Evolutionary conservation across 1,284 basidiomycete genomes (phyloP), one percentile per base, ranked within the genome.

Genomic region (Volvariella surrecta): DNA sequence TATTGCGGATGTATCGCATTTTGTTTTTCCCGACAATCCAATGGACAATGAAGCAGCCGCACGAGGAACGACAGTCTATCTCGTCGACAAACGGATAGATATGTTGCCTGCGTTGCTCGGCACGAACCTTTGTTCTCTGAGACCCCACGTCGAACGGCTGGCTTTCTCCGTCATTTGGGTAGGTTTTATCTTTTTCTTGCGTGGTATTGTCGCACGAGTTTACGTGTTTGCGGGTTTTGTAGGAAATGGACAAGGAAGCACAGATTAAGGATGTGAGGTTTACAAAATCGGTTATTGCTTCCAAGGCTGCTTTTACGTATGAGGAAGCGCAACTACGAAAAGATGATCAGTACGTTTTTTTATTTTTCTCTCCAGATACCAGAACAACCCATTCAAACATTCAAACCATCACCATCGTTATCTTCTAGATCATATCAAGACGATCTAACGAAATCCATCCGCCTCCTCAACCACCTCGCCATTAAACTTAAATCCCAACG

Each of bases 91-190:
- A 65, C 86, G 96, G 31, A 95, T 99, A 45, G 96, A 99, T 67
- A 99, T 99, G 96, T 73, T 99, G 43, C 96, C 96, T 0, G 74
- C 86, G 13, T 70, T 99, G 7, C 74, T 99, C 7, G 96, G 96
- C 1, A 99, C 96, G 1, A 99, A 99, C 55, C 67, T 99, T 4
- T 99, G 96, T 60, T 97, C 93, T 1, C 70, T 99, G 37, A 71
- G 95, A 32, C 93, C 95, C 0, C 78, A 87, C 55, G 95, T 99
- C 2, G 96, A 99, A 65, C 74, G 96, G 30, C 66, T 99, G 22
- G 96, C 96, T 0, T 99, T 99, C 61, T 94, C 91, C 0, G 89
- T 84, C 3, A 89, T 99, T 39, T 99, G 96, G 96, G 93, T 93
- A 55, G 48, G 82, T 62, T 39, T 1, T 28, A 15, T 37, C 39